Percentiles rank a stretch among this genome's conserved stretches.
Evolutionary conservation across 257 asterid species (phyloP).

Genomic region (Solanum tacnaense): DNA sequence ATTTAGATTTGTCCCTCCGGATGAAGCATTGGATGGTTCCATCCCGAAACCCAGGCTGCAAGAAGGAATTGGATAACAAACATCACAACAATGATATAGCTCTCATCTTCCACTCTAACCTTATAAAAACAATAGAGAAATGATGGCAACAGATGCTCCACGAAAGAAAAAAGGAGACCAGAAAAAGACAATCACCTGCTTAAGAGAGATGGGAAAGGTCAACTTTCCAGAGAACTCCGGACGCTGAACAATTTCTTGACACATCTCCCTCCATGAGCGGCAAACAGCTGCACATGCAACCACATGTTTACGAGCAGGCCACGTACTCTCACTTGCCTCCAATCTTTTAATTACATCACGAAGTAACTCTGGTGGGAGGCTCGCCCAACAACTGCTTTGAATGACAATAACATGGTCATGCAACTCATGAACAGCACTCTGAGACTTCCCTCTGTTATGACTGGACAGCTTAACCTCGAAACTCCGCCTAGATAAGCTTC

Average conservation of each 20-base stretch:
- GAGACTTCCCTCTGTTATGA: constrained; percentile 51
- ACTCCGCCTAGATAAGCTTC: constrained; percentile 68
- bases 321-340: constrained; percentile 71
- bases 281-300: constrained; percentile 88
- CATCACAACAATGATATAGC: background rate
- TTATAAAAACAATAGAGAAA: background rate
- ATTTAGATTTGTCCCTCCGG: constrained; percentile 67
- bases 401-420: constrained; percentile 47
- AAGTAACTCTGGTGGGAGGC: constrained; percentile 75
- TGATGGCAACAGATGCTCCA: background rate
- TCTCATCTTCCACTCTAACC: background rate
- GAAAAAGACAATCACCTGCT: constrained; percentile 35
- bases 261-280: constrained; percentile 82
- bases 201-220: constrained; percentile 74
- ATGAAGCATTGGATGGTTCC: constrained; percentile 81
- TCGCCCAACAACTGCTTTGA: constrained; percentile 84
- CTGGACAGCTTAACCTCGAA: constrained; percentile 47
- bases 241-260: constrained; percentile 58
- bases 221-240: constrained; percentile 60
- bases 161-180: background rate
- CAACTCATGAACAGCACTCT: constrained; percentile 69
- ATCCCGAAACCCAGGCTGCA: constrained; percentile 79
- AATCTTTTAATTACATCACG: constrained; percentile 67
- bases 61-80: constrained; percentile 1
- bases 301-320: constrained; percentile 78